phyloP scores from a whole-genome alignment of 2,329 filamentous ascomycete genomes.

The Xylaria multiplex region DNA sequence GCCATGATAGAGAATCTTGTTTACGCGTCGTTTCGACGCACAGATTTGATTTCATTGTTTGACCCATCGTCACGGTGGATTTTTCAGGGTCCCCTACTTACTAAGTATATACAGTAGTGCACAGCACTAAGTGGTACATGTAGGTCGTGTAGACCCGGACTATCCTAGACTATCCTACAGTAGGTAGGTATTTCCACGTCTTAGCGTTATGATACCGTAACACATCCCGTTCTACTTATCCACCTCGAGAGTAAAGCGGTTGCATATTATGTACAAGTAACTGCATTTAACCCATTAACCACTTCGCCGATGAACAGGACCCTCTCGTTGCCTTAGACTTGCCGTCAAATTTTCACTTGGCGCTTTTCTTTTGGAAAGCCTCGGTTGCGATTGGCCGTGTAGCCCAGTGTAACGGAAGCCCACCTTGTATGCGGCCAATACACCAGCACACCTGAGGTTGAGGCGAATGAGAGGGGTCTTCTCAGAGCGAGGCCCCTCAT shows the following conservation, averaged over 20 bases:
- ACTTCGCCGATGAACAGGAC: constrained; percentile 11
- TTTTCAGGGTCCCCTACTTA: constrained; percentile 23
- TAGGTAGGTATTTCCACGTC: neutral
- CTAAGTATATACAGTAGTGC: too few relatives aligned
- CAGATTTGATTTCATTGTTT: constrained; percentile 2
- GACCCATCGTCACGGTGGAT: constrained; percentile 17
- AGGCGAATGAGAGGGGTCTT: neutral
- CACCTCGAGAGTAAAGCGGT: constrained; percentile 5
- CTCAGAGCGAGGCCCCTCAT: constrained; percentile 2
- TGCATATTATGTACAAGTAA: constrained; percentile 1
- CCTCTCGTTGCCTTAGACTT: constrained; percentile 10
- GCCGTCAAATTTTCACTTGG: constrained; percentile 2
- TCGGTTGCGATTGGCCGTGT: constrained; percentile 20
- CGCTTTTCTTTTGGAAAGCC: constrained; percentile 20
- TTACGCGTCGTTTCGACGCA: constrained; percentile 9
- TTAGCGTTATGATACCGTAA: constrained; percentile 5
- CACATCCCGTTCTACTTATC: neutral
- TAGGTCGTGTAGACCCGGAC: too few relatives aligned
- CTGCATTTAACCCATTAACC: neutral
- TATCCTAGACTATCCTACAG: neutral
- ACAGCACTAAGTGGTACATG: too few relatives aligned
- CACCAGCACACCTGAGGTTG: constrained; percentile 3
- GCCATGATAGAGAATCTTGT: constrained; percentile 3
- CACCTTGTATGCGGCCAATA: constrained; percentile 10
- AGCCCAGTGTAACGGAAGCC: constrained; percentile 3